phyloP scores from a whole-genome alignment of 2,329 filamentous ascomycete species.

The Alternaria dauci region DNA sequence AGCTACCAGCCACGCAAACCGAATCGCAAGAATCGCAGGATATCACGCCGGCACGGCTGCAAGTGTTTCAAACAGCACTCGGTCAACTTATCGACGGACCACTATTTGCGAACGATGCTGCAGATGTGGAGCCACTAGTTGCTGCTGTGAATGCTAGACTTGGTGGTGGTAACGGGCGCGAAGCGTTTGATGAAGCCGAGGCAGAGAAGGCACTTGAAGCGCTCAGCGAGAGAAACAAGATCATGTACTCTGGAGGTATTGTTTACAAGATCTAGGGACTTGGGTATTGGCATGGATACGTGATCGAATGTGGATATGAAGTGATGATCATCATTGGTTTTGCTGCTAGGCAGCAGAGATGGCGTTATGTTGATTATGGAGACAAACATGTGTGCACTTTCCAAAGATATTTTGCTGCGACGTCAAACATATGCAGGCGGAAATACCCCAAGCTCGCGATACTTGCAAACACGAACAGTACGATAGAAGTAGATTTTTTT shows the following conservation, averaged over 20 bases:
- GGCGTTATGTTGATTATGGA: background rate
- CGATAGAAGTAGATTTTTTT: background rate
- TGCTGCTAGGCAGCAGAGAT: background rate
- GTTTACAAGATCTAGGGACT: slow-evolving; percentile 57
- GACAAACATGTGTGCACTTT: background rate
- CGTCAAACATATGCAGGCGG: too few species aligned
- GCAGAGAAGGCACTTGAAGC: slow-evolving; percentile 78
- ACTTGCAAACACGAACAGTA: background rate
- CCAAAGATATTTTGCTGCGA: background rate
- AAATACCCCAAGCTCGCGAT: background rate
- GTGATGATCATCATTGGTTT: background rate
- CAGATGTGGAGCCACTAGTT: slow-evolving; percentile 77
- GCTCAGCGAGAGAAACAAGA: slow-evolving; percentile 84
- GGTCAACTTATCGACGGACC: slow-evolving; percentile 82
- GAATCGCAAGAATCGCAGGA: slow-evolving; percentile 53
- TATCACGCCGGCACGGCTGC: slow-evolving; percentile 70
- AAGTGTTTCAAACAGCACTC: slow-evolving; percentile 79
- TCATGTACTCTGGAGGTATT: slow-evolving; percentile 72
- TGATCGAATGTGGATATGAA: background rate
- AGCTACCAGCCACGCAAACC: slow-evolving; percentile 66
- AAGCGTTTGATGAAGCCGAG: slow-evolving; percentile 73
- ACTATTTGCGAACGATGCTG: slow-evolving; percentile 88
- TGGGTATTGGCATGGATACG: background rate
- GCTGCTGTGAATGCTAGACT: slow-evolving; percentile 80
- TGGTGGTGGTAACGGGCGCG: slow-evolving; percentile 64